Conservation (phyloP, 768 basidiomycete species). For the Rhizopogon vesiculosus region DNA sequence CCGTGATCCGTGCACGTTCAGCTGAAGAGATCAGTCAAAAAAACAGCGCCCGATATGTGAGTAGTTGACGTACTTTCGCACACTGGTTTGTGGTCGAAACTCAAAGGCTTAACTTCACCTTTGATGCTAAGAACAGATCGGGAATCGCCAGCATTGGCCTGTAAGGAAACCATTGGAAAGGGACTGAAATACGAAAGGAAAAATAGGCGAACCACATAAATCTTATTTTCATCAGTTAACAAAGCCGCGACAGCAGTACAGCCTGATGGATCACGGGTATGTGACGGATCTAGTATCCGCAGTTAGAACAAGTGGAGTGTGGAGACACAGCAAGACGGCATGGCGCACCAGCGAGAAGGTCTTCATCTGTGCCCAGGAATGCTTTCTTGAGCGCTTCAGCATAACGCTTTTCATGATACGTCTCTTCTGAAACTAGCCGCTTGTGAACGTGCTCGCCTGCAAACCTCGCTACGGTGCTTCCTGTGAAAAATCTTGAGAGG, state of each 20-base stretch:
- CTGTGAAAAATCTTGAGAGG: slow-evolving; percentile 33
- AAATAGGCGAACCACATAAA: slow-evolving; percentile 64
- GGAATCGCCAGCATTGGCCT: slow-evolving; percentile 99
- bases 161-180: slow-evolving; percentile 6
- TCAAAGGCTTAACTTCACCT: slow-evolving; percentile 84
- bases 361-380: slow-evolving; percentile 93
- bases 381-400: slow-evolving; percentile 77
- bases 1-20: slow-evolving; percentile 82
- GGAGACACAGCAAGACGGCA: neutral
- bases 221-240: slow-evolving; percentile 69
- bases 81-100: slow-evolving; percentile 94
- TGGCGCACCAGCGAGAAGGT: slow-evolving; percentile 73
- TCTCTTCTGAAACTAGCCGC: slow-evolving; percentile 66
- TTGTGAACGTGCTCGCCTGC: slow-evolving; percentile 83
- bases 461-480: slow-evolving; percentile 79
- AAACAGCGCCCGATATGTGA: neutral
- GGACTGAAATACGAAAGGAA: neutral
- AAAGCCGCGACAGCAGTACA: slow-evolving; percentile 93
- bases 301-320: neutral
- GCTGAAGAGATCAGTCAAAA: slow-evolving; percentile 33
- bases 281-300: slow-evolving; percentile 63
- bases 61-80: slow-evolving; percentile 58
- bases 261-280: slow-evolving; percentile 89
- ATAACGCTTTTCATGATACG: slow-evolving; percentile 68
- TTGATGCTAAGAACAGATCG: slow-evolving; percentile 81